Evolutionary conservation across 208 protist genomes (phyloP).

Genomic region (Leishmania martiniquensis): DNA sequence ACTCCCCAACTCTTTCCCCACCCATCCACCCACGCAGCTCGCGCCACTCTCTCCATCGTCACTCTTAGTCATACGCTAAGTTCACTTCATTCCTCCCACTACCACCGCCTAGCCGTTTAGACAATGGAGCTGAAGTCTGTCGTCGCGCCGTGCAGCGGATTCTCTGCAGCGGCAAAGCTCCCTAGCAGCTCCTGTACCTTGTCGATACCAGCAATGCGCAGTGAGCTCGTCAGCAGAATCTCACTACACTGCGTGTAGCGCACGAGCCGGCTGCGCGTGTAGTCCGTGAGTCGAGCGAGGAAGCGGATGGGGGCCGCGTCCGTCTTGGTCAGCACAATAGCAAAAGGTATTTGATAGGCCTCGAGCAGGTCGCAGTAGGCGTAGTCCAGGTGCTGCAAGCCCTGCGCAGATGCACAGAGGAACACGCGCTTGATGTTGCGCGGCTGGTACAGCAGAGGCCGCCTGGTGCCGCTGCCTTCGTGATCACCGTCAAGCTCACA

Average conservation of each 20-base stretch:
- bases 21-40: background rate
- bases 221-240: slow-evolving; percentile 79
- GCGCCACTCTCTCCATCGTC: background rate
- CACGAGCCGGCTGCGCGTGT: slow-evolving; percentile 82
- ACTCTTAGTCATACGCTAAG: background rate
- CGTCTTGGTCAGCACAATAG: slow-evolving; percentile 89
- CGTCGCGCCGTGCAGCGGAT: slow-evolving; percentile 52
- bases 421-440: slow-evolving; percentile 81
- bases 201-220: slow-evolving; percentile 85
- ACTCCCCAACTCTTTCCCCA: background rate
- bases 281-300: slow-evolving; percentile 80
- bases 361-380: slow-evolving; percentile 79
- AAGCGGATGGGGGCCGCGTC: slow-evolving; percentile 83
- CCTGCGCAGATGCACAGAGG: slow-evolving; percentile 76
- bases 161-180: slow-evolving; percentile 51
- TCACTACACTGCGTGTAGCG: slow-evolving; percentile 87
- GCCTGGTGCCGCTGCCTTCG: background rate
- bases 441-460: slow-evolving; percentile 17
- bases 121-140: slow-evolving; percentile 83
- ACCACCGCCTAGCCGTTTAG: slow-evolving; percentile 11
- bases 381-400: slow-evolving; percentile 79
- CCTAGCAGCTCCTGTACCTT: slow-evolving; percentile 86
- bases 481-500: background rate
- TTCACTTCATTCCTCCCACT: background rate
- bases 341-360: slow-evolving; percentile 65